Evolutionary conservation across 495 filamentous ascomycete genomes (phyloP).

Genomic region (Aspergillus biplanus): DNA sequence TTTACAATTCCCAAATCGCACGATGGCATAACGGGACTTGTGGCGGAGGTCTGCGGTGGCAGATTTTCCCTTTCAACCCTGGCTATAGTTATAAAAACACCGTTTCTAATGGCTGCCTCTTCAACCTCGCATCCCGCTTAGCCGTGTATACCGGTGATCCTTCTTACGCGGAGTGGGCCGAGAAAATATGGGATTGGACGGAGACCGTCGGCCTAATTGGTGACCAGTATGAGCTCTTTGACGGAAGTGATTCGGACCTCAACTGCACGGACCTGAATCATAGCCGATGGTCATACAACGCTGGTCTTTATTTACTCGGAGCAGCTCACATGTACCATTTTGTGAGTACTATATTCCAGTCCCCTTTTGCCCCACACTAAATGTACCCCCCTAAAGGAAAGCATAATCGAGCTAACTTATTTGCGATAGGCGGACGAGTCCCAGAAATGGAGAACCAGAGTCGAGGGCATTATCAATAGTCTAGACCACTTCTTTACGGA

Average conservation of each 20-base stretch:
- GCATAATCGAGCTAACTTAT: background rate
- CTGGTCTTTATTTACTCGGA: conserved; percentile 66
- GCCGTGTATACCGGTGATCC: conserved; percentile 73
- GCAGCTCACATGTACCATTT: conserved; percentile 76
- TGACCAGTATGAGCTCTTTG: conserved; percentile 58
- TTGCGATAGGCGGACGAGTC: conserved; percentile 56
- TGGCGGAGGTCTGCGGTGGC: conserved; percentile 75
- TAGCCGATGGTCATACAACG: conserved; percentile 67
- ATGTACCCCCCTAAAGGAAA: too few relatives aligned
- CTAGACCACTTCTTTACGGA: conserved; percentile 54
- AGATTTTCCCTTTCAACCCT: conserved; percentile 73
- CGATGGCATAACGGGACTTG: conserved; percentile 72
- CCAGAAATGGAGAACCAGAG: conserved; percentile 56
- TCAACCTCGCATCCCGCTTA: conserved; percentile 73
- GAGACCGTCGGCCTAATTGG: conserved; percentile 59
- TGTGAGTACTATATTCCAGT: conserved; percentile 21
- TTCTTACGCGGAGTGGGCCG: conserved; percentile 74
- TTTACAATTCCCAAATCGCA: conserved; percentile 68
- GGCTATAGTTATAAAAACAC: conserved; percentile 80
- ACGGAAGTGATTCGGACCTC: conserved; percentile 57
- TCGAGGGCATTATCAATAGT: conserved; percentile 57
- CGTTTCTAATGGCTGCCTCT: conserved; percentile 75
- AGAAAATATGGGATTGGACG: conserved; percentile 72
- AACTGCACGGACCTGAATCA: conserved; percentile 55
- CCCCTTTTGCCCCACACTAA: background rate